A percentile compares a stretch with the other conserved stretches of the same genome.
Conservation (phyloP, 257 asterid species). For the Solanum gandarillasii region DNA sequence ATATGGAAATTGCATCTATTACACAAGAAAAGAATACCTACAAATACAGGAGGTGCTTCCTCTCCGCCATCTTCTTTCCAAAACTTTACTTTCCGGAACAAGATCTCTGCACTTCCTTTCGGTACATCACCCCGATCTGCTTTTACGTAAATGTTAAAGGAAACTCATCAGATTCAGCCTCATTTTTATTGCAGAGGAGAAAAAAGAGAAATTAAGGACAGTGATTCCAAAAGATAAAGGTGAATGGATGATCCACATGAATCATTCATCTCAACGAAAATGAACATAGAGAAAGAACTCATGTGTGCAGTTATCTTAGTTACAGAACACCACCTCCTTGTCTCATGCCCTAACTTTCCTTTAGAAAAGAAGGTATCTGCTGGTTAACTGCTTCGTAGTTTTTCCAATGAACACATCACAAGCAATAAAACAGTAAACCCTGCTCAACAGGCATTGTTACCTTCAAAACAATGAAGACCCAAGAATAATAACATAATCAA, state of each 20-base stretch:
- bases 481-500: not conserved
- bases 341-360: not conserved
- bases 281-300: not conserved
- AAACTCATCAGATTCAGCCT: not conserved
- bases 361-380: not conserved
- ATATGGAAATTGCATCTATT: not conserved
- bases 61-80: conserved; percentile 97
- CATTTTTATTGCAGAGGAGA: not conserved
- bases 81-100: conserved; percentile 97
- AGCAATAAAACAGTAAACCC: not conserved
- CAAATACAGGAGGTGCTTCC: conserved; percentile 99
- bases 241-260: not conserved
- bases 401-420: not conserved
- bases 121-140: conserved; percentile 93
- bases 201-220: not conserved
- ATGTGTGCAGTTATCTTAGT: not conserved
- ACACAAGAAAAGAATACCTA: conserved; percentile 44
- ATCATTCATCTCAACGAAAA: not conserved
- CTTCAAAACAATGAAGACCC: not conserved
- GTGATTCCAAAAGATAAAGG: not conserved
- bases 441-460: not conserved
- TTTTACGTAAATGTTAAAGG: not conserved
- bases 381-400: not conserved
- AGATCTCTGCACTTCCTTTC: conserved; percentile 95
- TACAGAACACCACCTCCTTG: not conserved